Evolutionary conservation across 139 green algal genomes (phyloP), one percentile per base, ranked within the genome.

Genomic region (Nannochloris sp.): DNA sequence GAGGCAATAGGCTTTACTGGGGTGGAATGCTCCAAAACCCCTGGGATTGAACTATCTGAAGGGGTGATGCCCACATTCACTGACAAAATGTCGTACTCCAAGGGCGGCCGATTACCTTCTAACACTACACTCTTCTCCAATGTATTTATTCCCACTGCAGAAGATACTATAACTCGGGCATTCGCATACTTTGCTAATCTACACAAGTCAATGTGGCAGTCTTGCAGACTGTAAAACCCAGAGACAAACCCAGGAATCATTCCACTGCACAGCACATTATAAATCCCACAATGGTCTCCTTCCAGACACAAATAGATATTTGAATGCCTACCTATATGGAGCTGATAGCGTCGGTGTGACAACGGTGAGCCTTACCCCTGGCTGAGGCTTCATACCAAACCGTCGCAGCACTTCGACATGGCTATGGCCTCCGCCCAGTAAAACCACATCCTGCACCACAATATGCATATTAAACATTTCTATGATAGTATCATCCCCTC

Each of bases 171-270:
- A 4, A 98, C 61, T 6, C 84, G 70, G 3, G 84, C 85, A 16
- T 71, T 64, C 0, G 88, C 81, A 68, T 90, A 91, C 14, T 33
- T 63, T 0, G 85, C 79, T 26, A 98, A 73, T 4, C 66, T 63
- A 0, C 59, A 36, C 43, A 98, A 73, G 73, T 98, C 92, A 1
- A 98, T 87, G 80, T 98, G 92, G 72, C 86, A 94, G 0, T 97
- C 89, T 40, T 95, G 83, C 51, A 83, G 88, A 4, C 57, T 77
- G 74, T 98, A 98, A 53, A 87, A 89, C 8, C 91, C 90, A 6
- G 88, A 81, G 5, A 97, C 81, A 68, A 84, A 94, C 10, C 92
- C 92, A 5, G 92, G 92, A 49, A 98, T 84, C 92, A 98, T 98
- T 43, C 92, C 92, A 67, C 88, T 93, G 79, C 68, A 73, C 0